Evolutionary conservation across 2,329 filamentous ascomycete genomes (phyloP), one percentile per base, ranked within the genome.

Genomic region (Aureobasidium sp.): DNA sequence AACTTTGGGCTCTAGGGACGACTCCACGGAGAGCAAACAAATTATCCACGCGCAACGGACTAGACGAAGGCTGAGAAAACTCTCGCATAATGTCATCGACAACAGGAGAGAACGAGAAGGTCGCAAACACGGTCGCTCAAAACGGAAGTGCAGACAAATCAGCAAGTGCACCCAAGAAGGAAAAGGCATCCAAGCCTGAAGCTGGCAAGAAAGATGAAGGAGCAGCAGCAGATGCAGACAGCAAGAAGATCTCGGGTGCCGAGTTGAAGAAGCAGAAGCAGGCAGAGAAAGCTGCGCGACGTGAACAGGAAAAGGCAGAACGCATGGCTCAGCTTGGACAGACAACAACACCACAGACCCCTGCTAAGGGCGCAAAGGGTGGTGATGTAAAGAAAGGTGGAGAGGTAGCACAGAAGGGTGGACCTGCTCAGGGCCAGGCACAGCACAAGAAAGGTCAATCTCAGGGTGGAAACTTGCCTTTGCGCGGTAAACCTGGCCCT

Each of bases 221-320:
- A 50, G 38, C 36, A 50, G 38, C 36, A 50, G 51, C 40, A 61
- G 40, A 33, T 36, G 42, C 40, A 59, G 43, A 53, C 65, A 33
- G 58, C 56, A 75, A 78, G 53, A 92, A 93, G 77, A 82, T 93
- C 38, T 89, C 92, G 2, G 87, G 87, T 42, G 94, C 93, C 25
- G 92, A 97, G 79, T 77, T 97, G 74, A 98, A 98, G 81, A 95
- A 95, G 74, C 90, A 89, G 77, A 91, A 92, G 68, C 95, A 97
- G 78, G 95, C 93, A 38, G 95, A 98, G 77, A 98, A 98, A 82
- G 92, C 93, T 61, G 94, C 94, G 54, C 87, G 93, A 68, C 88
- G 95, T 81, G 93, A 92, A 56, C 75, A 75, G 58, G 71, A 75
- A 66, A 77, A 76, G 66, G 75, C 74, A 70, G 66, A 68, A 40